Evolutionary conservation across 1,284 basidiomycete species (phyloP).

Genomic region (Erythrobasidium hasegawianum): DNA sequence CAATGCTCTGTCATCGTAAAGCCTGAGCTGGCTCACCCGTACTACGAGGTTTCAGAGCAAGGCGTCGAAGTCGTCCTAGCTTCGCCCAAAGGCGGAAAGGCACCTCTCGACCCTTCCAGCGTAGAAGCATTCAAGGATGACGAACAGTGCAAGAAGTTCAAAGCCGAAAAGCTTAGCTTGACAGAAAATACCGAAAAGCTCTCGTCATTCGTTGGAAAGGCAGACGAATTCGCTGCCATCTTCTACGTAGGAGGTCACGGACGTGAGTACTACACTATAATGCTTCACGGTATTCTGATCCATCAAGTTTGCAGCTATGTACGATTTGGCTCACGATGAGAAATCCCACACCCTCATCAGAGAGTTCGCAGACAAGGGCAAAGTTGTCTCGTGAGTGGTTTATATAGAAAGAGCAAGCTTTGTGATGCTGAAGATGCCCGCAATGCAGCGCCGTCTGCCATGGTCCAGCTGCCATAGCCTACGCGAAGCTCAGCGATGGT

Average conservation of each 20-base stretch:
- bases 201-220: constrained; percentile 55
- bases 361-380: constrained; percentile 27
- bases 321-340: constrained; percentile 22
- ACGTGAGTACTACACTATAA: too few relatives aligned
- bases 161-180: constrained; percentile 55
- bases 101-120: constrained; percentile 55
- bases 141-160: constrained; percentile 59
- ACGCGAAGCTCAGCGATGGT: constrained; percentile 28
- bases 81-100: constrained; percentile 66
- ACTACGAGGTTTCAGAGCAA: constrained; percentile 70
- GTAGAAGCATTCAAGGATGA: constrained; percentile 59
- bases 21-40: constrained; percentile 68
- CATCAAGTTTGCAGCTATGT: constrained; percentile 12
- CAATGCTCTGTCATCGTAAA: background rate
- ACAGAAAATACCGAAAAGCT: constrained; percentile 58
- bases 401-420: background rate
- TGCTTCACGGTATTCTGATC: background rate
- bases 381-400: constrained; percentile 21
- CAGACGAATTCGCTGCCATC: constrained; percentile 64
- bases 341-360: constrained; percentile 12
- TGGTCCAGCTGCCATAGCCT: constrained; percentile 20
- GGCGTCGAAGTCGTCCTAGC: constrained; percentile 69
- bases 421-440: background rate
- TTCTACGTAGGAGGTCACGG: constrained; percentile 65
- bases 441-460: constrained; percentile 28